phyloP scores from a whole-genome alignment of 1,139 yeast genomes.

The Blastobotrys apis region DNA sequence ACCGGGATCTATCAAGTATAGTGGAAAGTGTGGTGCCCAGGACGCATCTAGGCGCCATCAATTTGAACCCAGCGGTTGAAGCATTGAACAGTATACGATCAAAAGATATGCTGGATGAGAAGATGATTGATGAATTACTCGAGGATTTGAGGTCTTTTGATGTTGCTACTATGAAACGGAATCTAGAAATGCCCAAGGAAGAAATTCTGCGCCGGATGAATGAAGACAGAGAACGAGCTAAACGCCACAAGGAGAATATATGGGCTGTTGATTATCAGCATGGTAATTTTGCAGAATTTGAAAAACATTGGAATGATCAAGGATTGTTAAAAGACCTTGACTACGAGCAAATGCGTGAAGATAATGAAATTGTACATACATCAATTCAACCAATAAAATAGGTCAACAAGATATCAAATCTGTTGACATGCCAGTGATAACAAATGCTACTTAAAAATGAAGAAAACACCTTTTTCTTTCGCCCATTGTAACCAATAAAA shows the following conservation, averaged over 20 bases:
- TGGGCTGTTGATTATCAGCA: constrained; percentile 59
- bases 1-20: constrained; percentile 49
- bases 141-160: neutral
- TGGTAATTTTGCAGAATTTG: constrained; percentile 55
- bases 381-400: constrained; percentile 3
- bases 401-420: neutral
- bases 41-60: constrained; percentile 37
- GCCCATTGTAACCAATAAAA: neutral
- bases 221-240: constrained; percentile 81
- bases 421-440: neutral
- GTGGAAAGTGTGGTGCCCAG: constrained; percentile 50
- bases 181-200: constrained; percentile 30
- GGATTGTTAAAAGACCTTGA: constrained; percentile 48
- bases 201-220: constrained; percentile 75
- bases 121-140: neutral
- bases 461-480: constrained; percentile 1
- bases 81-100: constrained; percentile 3
- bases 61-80: constrained; percentile 35
- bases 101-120: neutral
- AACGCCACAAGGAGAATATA: constrained; percentile 66
- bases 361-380: constrained; percentile 45
- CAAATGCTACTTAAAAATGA: neutral
- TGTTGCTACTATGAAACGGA: neutral
- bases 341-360: constrained; percentile 49
- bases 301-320: constrained; percentile 49